Evolutionary conservation across 306 rosid genomes (phyloP).

Genomic region (Geum urbanum): DNA sequence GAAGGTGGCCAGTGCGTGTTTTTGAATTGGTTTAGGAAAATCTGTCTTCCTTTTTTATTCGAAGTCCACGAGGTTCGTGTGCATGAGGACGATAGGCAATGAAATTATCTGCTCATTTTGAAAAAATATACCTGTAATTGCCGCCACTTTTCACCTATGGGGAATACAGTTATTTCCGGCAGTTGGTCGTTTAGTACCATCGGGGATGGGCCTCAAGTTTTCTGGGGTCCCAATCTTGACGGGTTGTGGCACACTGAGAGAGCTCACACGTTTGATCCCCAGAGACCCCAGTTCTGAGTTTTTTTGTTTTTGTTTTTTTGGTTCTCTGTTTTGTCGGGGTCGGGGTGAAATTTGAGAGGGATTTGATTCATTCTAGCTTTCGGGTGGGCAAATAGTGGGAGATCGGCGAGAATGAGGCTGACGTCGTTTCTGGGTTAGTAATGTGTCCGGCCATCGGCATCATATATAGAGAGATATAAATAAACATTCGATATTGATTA

Average conservation of each 20-base stretch:
- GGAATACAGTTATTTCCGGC: conserved; percentile 37
- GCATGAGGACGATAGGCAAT: conserved; percentile 10
- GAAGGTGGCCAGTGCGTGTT: background rate
- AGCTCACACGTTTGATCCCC: background rate
- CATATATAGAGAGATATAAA: background rate
- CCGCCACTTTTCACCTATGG: conserved; percentile 42
- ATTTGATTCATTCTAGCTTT: background rate
- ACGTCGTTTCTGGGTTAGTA: background rate
- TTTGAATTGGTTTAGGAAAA: background rate
- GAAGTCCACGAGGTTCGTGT: conserved; percentile 20
- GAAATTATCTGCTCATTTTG: background rate
- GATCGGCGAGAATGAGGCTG: background rate
- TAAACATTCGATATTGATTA: background rate
- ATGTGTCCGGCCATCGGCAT: background rate
- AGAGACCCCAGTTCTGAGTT: background rate
- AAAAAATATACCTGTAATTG: background rate
- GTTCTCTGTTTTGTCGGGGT: background rate
- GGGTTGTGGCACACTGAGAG: background rate
- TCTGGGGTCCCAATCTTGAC: conserved; percentile 33
- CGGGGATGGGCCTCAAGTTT: conserved; percentile 5
- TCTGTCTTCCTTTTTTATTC: background rate
- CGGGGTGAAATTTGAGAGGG: too few relatives aligned
- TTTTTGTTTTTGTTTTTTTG: background rate
- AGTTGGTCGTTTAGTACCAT: conserved; percentile 42
- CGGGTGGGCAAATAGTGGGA: background rate